Evolutionary conservation across 108 stramenopile genomes (phyloP).

Genomic region (Stephanodiscus minutulus): DNA sequence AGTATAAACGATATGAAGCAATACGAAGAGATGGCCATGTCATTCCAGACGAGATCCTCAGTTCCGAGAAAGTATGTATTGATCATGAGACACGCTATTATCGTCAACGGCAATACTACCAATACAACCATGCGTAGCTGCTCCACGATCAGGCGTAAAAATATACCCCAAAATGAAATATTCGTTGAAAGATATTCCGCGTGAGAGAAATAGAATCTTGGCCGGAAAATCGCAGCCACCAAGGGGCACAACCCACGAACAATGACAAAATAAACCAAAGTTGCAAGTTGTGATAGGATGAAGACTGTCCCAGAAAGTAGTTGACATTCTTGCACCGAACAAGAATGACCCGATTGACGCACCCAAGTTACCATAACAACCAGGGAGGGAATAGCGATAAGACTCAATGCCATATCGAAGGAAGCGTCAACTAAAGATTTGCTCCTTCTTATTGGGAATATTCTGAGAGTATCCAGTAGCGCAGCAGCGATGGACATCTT

Average conservation of each 20-base stretch:
- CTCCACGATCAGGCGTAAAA: neutral
- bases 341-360: slow-evolving; percentile 13
- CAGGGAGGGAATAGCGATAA: slow-evolving; percentile 15
- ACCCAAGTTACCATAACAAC: slow-evolving; percentile 6
- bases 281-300: slow-evolving; percentile 29
- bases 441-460: slow-evolving; percentile 4
- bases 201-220: no score
- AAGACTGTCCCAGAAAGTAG: slow-evolving; percentile 38
- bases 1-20: slow-evolving; percentile 14
- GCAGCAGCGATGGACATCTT: slow-evolving; percentile 28
- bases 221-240: neutral
- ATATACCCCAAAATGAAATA: neutral
- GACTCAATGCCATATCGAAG: slow-evolving; percentile 12
- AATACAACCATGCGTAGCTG: slow-evolving; percentile 4
- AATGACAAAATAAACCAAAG: slow-evolving; percentile 22
- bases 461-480: slow-evolving; percentile 18
- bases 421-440: neutral
- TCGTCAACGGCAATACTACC: slow-evolving; percentile 3
- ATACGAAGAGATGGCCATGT: slow-evolving; percentile 8
- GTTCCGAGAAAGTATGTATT: neutral
- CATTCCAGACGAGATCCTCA: slow-evolving; percentile 22
- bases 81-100: neutral
- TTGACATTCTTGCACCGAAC: slow-evolving; percentile 34
- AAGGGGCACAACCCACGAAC: slow-evolving; percentile 12
- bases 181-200: neutral